Conservation (phyloP, 202 grass and related monocot species). For the Schoenoplectus tabernaemontani region DNA sequence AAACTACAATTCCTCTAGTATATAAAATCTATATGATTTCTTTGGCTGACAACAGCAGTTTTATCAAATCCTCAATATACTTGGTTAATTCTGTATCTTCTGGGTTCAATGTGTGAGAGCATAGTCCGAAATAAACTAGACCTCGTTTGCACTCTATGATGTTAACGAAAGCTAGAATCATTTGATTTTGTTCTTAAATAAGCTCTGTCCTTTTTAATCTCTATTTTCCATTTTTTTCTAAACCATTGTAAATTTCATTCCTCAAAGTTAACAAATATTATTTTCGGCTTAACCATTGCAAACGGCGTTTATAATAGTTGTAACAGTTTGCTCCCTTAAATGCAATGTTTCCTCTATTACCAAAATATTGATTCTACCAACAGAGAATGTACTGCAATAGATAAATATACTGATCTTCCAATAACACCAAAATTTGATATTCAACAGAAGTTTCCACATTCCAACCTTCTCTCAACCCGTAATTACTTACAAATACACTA, state of each 20-base stretch:
- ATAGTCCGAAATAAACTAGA: background rate
- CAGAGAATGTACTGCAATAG: background rate
- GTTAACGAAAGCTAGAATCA: background rate
- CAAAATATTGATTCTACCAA: background rate
- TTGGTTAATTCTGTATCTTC: background rate
- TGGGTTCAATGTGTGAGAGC: background rate
- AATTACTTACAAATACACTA: background rate
- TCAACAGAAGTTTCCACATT: background rate
- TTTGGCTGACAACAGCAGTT: background rate
- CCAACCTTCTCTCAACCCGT: background rate
- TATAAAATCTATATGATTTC: background rate
- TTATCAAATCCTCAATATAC: background rate
- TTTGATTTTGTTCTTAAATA: background rate
- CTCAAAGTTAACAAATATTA: background rate
- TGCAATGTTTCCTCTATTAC: background rate
- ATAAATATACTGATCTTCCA: background rate
- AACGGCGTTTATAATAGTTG: background rate
- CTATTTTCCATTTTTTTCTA: background rate
- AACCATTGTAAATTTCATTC: background rate
- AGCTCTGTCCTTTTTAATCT: too few species aligned
- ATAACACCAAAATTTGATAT: background rate
- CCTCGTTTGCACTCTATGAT: background rate
- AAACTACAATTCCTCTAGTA: background rate
- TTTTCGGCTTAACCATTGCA: background rate
- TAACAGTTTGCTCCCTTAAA: background rate